Evolutionary conservation across 2,329 filamentous ascomycete genomes (phyloP), one percentile per base, ranked within the genome.

Genomic region (Akanthomyces dipterigenus): DNA sequence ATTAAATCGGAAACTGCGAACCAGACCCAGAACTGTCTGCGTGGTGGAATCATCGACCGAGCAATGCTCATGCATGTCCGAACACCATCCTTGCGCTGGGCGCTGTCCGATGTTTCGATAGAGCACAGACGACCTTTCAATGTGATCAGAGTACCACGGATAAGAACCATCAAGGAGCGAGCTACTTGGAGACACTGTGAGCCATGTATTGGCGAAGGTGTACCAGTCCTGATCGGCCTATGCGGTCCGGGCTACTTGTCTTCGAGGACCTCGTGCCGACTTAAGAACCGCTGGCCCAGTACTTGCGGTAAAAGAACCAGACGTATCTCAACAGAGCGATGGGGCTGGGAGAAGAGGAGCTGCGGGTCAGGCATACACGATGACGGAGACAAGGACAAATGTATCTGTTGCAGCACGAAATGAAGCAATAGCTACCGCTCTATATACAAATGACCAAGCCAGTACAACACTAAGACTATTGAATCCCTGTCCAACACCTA

Each of bases 361-460:
- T 63, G 57, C 50, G 36, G 61, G 20, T 57, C 51, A 34, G 61
- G 57, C 5, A 61, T n/a, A 26, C 62, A 61, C 7, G 7, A 34
- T 9, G 8, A 34, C 31, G 28, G 61, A 53, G 34, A 63, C n/a
- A 5, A 61, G 57, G 18, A 63, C 20, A 38, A 24, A 62, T 4
- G 45, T 53, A 1, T 46, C 60, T n/a, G 45, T 43, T 45, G 54
- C 38, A 57, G 31, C 5, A 38, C 18, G 20, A 5, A 57, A 34
- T 56, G 16, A 31, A 9, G 24, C 14, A 49, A 51, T 4, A 50
- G 36, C 38, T 26, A 26, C n/a, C 31, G 2, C 26, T 55, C 14
- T 34, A 1, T 11, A 36, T 20, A 22, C 16, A 22, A 9, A 24
- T n/a, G 11, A 22, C 7, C 9, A 18, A 24, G n/a, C 28, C 38